Percentiles rank a stretch among this genome's conserved stretches.
These are phyloP conservation scores for Musa beccarii DNA, from an alignment of 176 grass and related monocot species.

Conservation along the genomic window DNA sequence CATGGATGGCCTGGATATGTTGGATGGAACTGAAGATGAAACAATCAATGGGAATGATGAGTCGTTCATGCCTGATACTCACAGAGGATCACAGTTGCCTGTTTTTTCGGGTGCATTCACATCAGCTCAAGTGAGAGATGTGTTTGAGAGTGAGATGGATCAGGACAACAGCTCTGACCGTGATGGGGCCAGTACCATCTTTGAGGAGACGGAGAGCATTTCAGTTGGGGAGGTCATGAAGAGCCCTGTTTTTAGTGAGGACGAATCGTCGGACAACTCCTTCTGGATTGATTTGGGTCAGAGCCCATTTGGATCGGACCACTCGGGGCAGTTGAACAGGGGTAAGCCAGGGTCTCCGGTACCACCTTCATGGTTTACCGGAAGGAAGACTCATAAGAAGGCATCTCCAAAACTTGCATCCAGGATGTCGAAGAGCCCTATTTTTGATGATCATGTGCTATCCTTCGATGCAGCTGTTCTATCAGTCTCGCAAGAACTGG, in stretches of 20 bases:
- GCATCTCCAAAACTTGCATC: slow-evolving; percentile 42
- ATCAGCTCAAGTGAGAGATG: slow-evolving; percentile 83
- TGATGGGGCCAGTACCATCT: slow-evolving; percentile 90
- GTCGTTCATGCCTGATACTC: slow-evolving; percentile 22
- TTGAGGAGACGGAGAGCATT: slow-evolving; percentile 86
- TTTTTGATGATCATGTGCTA: slow-evolving; percentile 61
- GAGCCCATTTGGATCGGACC: slow-evolving; percentile 67
- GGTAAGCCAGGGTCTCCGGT: slow-evolving; percentile 73
- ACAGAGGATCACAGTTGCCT: slow-evolving; percentile 64
- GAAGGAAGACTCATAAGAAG: slow-evolving; percentile 54
- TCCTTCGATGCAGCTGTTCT: slow-evolving; percentile 86
- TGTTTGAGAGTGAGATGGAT: slow-evolving; percentile 82
- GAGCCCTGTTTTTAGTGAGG: slow-evolving; percentile 96
- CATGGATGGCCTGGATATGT: slow-evolving; percentile 52
- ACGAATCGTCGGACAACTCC: slow-evolving; percentile 68
- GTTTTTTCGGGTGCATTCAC: slow-evolving; percentile 88
- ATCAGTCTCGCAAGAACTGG: slow-evolving; percentile 69
- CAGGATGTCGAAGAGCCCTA: slow-evolving; percentile 58
- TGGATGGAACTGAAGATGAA: slow-evolving; percentile 75
- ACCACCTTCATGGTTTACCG: slow-evolving; percentile 72
- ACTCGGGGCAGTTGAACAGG: slow-evolving; percentile 57
- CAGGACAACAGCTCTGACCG: slow-evolving; percentile 82
- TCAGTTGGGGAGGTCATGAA: slow-evolving; percentile 93
- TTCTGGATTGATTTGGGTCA: slow-evolving; percentile 99
- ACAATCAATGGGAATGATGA: slow-evolving; percentile 48